Base-by-base conservation (phyloP, 768 basidiomycete genomes). In the Cystofilobasidium macerans region DNA sequence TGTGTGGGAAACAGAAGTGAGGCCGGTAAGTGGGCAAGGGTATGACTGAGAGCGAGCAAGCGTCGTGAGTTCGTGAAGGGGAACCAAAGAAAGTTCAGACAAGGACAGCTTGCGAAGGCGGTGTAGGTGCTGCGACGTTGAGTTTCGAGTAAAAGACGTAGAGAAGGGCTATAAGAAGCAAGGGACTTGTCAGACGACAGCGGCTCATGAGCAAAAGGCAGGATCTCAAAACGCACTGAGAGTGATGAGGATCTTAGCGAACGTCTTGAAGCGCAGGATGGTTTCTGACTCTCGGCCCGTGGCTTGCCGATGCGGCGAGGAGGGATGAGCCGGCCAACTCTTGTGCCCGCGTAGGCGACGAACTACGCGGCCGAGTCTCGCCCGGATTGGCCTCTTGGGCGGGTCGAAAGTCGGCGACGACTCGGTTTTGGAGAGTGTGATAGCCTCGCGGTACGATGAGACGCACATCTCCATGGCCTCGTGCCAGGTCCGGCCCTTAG, bases 401-500 rank as follows among this genome's bases (percentile, higher is more conserved):
- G 48, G 48, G 26, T 57, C 66, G 30, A 48, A 36, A 9, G 53
- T 62, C 26, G 32, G 56, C 45, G 54, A 56, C 3, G 67, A 43
- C 12, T 57, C 56, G 7, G 54, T 42, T 24, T 62, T 35, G 6
- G 67, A 62, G 26, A 45, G 32, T 0, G 67, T 68, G 62, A 76
- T 70, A 8, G 74, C 72, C 57, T 77, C 76, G 22, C 75, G 64
- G 60, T 77, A 77, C 18, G 74, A 73, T 42, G 75, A 74, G 11
- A 77, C 76, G 68, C 76, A 77, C 57, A 70, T 65, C 73, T 76
- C 61, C 42, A 62, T 62, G 28, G 67, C 67, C 70, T 77, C 76
- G 73, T 74, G 74, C 76, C 76, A 77, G 7, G 75, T 77, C 36
- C 71, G 73, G 28, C 76, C 74, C 56, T 71, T 67, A 30, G 75